Evolutionary conservation across 108 stramenopile species (phyloP).

Genomic region (Stephanodiscus triporus): DNA sequence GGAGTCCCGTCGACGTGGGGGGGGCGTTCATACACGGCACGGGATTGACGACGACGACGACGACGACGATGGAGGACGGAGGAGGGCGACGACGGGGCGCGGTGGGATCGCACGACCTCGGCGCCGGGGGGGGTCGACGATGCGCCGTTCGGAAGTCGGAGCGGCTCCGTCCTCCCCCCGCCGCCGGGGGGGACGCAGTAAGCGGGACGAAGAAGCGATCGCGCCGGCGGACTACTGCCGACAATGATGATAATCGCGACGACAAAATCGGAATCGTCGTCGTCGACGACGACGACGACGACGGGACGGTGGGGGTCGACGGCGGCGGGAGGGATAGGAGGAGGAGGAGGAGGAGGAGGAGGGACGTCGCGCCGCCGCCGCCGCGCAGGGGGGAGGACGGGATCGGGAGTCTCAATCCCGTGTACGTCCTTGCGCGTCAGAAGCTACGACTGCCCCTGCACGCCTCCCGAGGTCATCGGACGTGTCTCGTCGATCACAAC

Average conservation of each 20-base stretch:
- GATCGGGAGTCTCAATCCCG: slow-evolving; percentile 61
- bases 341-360: too few species aligned
- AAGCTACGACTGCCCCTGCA: slow-evolving; percentile 51
- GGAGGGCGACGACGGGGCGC: neutral
- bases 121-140: too few species aligned
- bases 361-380: too few species aligned
- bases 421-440: slow-evolving; percentile 55
- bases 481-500: slow-evolving; percentile 57
- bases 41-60: slow-evolving; percentile 42
- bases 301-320: neutral
- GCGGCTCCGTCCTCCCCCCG: neutral
- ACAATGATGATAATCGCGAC: too few species aligned
- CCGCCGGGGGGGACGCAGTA: neutral
- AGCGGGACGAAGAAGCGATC: neutral
- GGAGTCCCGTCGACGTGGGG: slow-evolving; percentile 68
- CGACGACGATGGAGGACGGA: neutral
- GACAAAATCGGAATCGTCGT: too few species aligned
- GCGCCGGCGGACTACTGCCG: neutral
- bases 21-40: slow-evolving; percentile 93
- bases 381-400: slow-evolving; percentile 27
- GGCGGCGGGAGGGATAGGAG: too few species aligned
- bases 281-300: neutral
- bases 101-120: slow-evolving; percentile 47
- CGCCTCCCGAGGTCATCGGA: slow-evolving; percentile 33
- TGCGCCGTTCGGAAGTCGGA: neutral